A percentile compares a stretch with the other conserved stretches of the same genome.
Conservation (phyloP, 208 protist genomes). For the Wallacemonas rigidus region DNA sequence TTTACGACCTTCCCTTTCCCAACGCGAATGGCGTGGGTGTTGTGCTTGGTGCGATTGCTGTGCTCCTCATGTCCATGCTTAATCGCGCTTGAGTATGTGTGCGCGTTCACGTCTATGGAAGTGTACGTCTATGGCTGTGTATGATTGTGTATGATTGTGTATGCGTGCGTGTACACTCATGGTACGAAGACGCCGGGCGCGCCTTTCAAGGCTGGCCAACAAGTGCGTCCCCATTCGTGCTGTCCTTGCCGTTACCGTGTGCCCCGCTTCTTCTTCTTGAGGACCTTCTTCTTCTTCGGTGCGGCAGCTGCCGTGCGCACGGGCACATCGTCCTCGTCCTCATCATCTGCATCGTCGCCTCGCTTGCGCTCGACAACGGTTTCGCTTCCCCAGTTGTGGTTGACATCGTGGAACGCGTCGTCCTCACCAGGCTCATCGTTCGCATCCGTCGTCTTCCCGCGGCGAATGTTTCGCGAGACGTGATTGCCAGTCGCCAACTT, state of each 20-base stretch:
- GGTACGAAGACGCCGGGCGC: too few relatives aligned
- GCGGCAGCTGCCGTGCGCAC: slow-evolving; percentile 25
- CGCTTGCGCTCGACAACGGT: slow-evolving; percentile 20
- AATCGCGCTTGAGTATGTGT: too few relatives aligned
- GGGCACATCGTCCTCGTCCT: neutral
- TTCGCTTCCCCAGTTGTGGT: slow-evolving; percentile 10
- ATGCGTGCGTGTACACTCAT: too few relatives aligned
- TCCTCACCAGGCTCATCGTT: neutral
- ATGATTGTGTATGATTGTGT: too few relatives aligned
- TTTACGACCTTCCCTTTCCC: too few relatives aligned
- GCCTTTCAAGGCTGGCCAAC: neutral
- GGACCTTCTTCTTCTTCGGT: slow-evolving; percentile 41
- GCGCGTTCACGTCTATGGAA: too few relatives aligned
- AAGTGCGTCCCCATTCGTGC: too few relatives aligned
- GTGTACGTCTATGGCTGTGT: too few relatives aligned
- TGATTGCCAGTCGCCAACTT: neutral
- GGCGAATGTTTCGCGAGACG: slow-evolving; percentile 9
- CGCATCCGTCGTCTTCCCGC: slow-evolving; percentile 1
- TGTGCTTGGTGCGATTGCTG: too few relatives aligned
- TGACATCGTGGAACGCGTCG: slow-evolving; percentile 10
- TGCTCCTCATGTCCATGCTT: too few relatives aligned
- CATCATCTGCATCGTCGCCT: slow-evolving; percentile 11
- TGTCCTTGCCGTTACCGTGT: neutral
- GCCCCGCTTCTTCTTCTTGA: slow-evolving; percentile 29
- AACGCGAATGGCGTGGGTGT: too few relatives aligned